phyloP scores from a whole-genome alignment of 2,329 filamentous ascomycete species.

The Sarocladium strictum region DNA sequence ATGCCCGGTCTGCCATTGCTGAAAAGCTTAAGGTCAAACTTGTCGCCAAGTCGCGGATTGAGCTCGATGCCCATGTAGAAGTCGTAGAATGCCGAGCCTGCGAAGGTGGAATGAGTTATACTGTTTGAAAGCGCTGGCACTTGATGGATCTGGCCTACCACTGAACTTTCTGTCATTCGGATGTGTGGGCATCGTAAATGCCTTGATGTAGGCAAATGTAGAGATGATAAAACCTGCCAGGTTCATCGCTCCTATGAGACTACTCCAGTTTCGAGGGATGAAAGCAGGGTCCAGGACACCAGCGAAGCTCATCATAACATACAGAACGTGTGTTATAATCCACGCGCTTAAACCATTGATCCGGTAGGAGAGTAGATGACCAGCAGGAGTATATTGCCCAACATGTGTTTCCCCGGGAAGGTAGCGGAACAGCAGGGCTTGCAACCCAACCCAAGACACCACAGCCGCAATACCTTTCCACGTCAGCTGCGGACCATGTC shows the following conservation, averaged over 20 bases:
- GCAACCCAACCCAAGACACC: constrained; percentile 11
- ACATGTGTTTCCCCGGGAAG: constrained; percentile 14
- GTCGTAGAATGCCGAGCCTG: constrained; percentile 26
- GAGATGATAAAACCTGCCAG: constrained; percentile 23
- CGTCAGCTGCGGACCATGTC: constrained; percentile 8
- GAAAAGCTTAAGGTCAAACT: constrained; percentile 41
- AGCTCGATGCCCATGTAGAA: constrained; percentile 41
- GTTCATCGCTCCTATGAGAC: constrained; percentile 32
- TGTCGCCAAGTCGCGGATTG: constrained; percentile 34
- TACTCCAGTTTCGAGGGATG: constrained; percentile 35
- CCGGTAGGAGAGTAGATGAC: constrained; percentile 33
- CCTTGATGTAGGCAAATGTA: constrained; percentile 29
- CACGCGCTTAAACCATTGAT: constrained; percentile 37
- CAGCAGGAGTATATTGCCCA: constrained; percentile 37
- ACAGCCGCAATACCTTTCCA: constrained; percentile 6
- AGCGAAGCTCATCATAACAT: constrained; percentile 17
- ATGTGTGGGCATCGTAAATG: constrained; percentile 31
- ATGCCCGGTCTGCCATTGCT: constrained; percentile 42
- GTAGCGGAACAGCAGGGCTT: constrained; percentile 10
- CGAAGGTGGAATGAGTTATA: too few species aligned
- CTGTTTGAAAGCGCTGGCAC: too few species aligned
- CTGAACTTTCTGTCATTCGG: constrained; percentile 36
- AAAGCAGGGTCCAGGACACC: constrained; percentile 31
- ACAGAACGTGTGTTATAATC: constrained; percentile 29
- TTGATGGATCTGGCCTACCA: constrained; percentile 17